These are phyloP conservation scores for Pseudogymnoascus sp. DNA, from an alignment of 2,329 filamentous ascomycete genomes.

Conservation along the genomic window DNA sequence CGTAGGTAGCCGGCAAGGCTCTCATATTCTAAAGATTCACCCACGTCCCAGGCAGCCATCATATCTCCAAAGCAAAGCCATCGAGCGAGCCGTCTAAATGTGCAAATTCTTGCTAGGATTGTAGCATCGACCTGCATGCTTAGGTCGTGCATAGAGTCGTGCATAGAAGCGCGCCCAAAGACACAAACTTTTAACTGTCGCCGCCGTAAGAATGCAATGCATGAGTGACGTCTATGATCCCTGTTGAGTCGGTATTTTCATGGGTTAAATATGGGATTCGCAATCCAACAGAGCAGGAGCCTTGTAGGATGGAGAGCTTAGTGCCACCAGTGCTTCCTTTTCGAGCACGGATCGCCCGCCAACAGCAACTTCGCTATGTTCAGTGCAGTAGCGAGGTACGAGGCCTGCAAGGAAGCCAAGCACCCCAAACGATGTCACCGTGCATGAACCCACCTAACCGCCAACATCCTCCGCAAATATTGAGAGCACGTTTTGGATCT, in stretches of 20 bases:
- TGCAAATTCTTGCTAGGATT: not conserved
- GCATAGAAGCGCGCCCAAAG: not conserved
- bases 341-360: not conserved
- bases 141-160: not conserved
- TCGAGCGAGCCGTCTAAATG: not conserved
- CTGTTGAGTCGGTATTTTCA: not conserved
- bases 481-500: not conserved
- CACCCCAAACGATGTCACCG: not conserved
- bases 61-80: not conserved
- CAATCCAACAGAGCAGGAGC: not conserved
- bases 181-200: not conserved
- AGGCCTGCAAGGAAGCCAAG: not conserved
- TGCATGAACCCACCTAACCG: not conserved
- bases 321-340: not conserved
- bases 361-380: not conserved
- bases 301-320: not conserved
- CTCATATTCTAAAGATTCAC: not conserved
- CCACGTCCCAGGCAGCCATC: not conserved
- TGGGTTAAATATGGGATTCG: not conserved
- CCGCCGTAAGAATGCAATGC: not conserved
- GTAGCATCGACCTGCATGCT: not conserved
- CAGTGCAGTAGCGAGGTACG: not conserved
- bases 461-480: not conserved
- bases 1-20: not conserved
- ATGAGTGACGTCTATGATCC: not conserved